phyloP scores from a whole-genome alignment of 495 filamentous ascomycete species.

The Echria macrotheca region DNA sequence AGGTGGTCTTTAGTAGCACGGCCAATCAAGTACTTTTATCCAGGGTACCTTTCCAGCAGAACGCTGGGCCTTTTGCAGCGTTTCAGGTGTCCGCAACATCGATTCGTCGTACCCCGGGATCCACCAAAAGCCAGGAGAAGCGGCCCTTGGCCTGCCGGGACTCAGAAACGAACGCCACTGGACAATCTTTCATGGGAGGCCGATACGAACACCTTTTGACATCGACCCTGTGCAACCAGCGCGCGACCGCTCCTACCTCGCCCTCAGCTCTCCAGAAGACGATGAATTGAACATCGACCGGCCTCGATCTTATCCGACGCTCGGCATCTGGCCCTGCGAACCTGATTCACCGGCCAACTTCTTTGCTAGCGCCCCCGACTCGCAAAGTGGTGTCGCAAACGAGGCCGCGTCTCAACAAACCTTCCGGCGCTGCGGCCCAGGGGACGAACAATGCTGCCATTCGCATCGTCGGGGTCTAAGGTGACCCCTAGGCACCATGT shows the following conservation, averaged over 20 bases:
- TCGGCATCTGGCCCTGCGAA: neutral
- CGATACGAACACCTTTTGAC: slow-evolving; percentile 32
- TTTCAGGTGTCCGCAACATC: slow-evolving; percentile 4
- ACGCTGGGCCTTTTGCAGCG: neutral
- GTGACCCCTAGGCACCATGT: slow-evolving; percentile 54
- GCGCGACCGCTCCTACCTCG: slow-evolving; percentile 12
- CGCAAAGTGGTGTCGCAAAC: slow-evolving; percentile 9
- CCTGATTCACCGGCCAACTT: neutral
- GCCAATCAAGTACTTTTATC: slow-evolving; percentile 4
- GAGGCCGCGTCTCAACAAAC: slow-evolving; percentile 7
- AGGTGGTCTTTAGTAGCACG: neutral
- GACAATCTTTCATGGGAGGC: slow-evolving; percentile 13
- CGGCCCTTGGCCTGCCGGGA: slow-evolving; percentile 9
- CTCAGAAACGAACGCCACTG: slow-evolving; percentile 25
- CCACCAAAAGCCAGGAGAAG: slow-evolving; percentile 15
- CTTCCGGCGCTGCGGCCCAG: slow-evolving; percentile 9
- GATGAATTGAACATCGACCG: slow-evolving; percentile 24
- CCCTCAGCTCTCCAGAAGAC: slow-evolving; percentile 10
- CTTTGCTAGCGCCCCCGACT: slow-evolving; percentile 7
- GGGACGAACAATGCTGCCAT: slow-evolving; percentile 36
- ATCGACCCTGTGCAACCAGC: slow-evolving; percentile 20
- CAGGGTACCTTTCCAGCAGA: neutral
- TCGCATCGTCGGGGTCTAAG: slow-evolving; percentile 43
- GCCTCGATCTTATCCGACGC: neutral
- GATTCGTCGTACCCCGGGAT: neutral